Percentiles rank a stretch among this genome's conserved stretches.
Conservation (phyloP, 495 filamentous ascomycete species). For the Thozetella sp. region DNA sequence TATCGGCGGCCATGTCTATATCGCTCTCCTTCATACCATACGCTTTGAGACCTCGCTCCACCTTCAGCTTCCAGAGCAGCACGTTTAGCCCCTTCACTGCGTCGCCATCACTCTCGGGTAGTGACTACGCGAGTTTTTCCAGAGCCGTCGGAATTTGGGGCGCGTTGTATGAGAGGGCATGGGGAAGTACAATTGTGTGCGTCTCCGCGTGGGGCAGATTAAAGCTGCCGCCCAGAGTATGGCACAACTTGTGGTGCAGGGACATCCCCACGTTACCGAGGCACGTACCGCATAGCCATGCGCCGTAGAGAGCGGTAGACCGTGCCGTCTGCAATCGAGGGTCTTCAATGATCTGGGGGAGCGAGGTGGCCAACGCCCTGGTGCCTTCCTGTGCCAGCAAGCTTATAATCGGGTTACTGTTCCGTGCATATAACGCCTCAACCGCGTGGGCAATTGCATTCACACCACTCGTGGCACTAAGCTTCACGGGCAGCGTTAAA, state of each 20-base stretch:
- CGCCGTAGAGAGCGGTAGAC: constrained; percentile 63
- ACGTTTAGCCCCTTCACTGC: constrained; percentile 64
- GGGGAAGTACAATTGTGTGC: constrained; percentile 67
- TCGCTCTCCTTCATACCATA: constrained; percentile 69
- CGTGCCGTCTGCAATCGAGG: constrained; percentile 51
- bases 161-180: constrained; percentile 70
- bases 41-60: constrained; percentile 58
- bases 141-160: constrained; percentile 62
- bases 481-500: constrained; percentile 58
- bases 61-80: constrained; percentile 56
- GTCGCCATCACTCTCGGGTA: constrained; percentile 58
- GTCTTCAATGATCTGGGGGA: constrained; percentile 57
- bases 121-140: constrained; percentile 54
- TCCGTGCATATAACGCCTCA: constrained; percentile 67
- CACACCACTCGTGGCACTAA: constrained; percentile 66
- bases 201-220: constrained; percentile 72
- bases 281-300: constrained; percentile 67
- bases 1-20: constrained; percentile 66
- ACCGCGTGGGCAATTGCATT: constrained; percentile 76
- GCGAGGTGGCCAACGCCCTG: constrained; percentile 51
- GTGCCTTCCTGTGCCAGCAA: constrained; percentile 61
- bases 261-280: constrained; percentile 71
- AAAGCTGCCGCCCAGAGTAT: constrained; percentile 70
- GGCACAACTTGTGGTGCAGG: constrained; percentile 73
- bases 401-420: constrained; percentile 61